Conservation (phyloP, 306 rosid species). For the Cicer bijugum region DNA sequence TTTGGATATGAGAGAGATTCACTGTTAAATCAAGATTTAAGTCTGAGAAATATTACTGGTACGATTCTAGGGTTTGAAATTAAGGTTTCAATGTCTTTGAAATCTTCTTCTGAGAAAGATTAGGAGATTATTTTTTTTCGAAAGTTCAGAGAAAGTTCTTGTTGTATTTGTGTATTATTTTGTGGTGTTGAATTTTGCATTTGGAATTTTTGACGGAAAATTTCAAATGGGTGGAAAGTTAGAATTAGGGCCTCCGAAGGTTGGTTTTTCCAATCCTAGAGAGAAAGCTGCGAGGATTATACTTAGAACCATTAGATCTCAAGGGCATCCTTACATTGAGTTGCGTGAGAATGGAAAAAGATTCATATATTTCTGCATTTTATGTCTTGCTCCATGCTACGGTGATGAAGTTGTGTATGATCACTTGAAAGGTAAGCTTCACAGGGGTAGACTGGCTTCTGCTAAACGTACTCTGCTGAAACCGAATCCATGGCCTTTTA, state of each 20-base stretch:
- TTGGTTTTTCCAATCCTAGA: conserved; percentile 50
- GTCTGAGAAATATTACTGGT: conserved; percentile 31
- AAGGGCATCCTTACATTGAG: conserved; percentile 85
- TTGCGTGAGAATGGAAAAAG: conserved; percentile 80
- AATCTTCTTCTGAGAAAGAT: conserved; percentile 31
- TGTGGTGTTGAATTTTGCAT: conserved; percentile 37
- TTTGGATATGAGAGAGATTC: neutral
- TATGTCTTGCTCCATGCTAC: conserved; percentile 80
- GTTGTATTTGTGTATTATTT: conserved; percentile 13
- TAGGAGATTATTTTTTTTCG: conserved; percentile 28
- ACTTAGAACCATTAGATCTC: conserved; percentile 73
- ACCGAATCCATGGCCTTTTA: conserved; percentile 91
- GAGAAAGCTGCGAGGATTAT: conserved; percentile 74
- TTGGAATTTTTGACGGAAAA: conserved; percentile 41
- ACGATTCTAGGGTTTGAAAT: conserved; percentile 47
- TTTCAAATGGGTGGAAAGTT: conserved; percentile 67
- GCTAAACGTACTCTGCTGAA: conserved; percentile 76
- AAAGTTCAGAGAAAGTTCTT: conserved; percentile 40
- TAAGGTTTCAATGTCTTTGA: conserved; percentile 28
- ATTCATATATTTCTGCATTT: conserved; percentile 73
- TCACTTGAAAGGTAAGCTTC: conserved; percentile 89
- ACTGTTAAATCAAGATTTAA: neutral
- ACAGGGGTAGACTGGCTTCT: conserved; percentile 59
- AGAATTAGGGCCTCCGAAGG: conserved; percentile 60
- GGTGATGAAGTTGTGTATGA: conserved; percentile 72